Evolutionary conservation across 768 basidiomycete species (phyloP), one percentile per base, ranked within the genome.

Genomic region (Mrakia frigida): DNA sequence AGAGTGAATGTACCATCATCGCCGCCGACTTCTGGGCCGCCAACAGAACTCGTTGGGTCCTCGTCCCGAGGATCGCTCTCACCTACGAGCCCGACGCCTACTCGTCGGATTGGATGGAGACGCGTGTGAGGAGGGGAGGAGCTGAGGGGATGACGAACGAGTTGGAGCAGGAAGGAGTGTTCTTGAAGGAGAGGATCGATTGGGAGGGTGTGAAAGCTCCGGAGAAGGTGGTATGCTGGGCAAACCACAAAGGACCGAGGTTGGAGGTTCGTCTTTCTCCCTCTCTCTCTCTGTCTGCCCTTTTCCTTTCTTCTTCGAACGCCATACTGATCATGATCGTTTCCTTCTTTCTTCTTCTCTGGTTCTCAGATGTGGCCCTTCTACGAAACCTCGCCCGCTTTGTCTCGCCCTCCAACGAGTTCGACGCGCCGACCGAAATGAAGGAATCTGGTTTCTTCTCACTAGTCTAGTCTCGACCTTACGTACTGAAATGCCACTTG

Each of bases 211-310:
- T 74, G 37, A 41, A 69, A 39, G 72, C 56, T n/a, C 77, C 77
- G 23, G 67, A 77, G 33, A 18, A 52, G 68, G 72, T 77, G 50
- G 77, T 77, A 23, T 77, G 77, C 68, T 77, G 73, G 39, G 65
- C 72, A 0, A 67, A 43, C 6, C 63, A 77, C 46, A 33, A 56
- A n/a, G 75, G 75, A 7, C 53, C 70, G 16, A 41, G 70, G 2
- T 37, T 76, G 23, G 75, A 76, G 61, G 75, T 76, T 31, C 31
- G 69, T 71, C 16, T 2, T 16, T 18, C 46, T 50, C 18, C 0
- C 16, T 50, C 18, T 50, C 46, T 50, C 46, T 50, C 1, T 61
- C 1, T 61, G n/a, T n/a, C n/a, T n/a, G n/a, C n/a, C n/a, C n/a
- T n/a, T n/a, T n/a, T n/a, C n/a, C 60, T 35, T 21, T 11, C 14